Evolutionary conservation across 2,329 filamentous ascomycete species (phyloP).

Genomic region (Colletotrichum sp.): DNA sequence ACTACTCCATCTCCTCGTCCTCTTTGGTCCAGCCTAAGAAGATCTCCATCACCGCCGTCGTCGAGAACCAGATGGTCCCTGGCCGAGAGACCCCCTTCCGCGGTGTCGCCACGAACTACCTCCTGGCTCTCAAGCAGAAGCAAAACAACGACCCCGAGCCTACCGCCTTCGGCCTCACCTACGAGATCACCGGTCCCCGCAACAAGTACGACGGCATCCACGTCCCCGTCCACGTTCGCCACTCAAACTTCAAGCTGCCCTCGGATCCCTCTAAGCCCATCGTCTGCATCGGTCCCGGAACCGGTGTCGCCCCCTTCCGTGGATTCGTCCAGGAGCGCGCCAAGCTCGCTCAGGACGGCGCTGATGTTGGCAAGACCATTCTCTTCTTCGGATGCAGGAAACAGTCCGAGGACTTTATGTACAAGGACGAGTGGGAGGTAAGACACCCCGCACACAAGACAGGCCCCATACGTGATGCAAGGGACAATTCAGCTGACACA

Average conservation of each 20-base stretch:
- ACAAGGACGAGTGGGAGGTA: conserved; percentile 91
- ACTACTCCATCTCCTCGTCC: conserved; percentile 99
- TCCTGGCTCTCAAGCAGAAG: conserved; percentile 93
- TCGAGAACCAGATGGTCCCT: conserved; percentile 81
- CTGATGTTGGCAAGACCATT: conserved; percentile 83
- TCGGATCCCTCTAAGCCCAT: conserved; percentile 93
- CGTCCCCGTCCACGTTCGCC: conserved; percentile 92
- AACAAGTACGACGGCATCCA: conserved; percentile 98
- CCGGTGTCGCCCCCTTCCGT: conserved; percentile 95
- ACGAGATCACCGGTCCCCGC: conserved; percentile 84
- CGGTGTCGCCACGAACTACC: conserved; percentile 96
- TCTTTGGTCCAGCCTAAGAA: conserved; percentile 92
- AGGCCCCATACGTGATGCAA: not conserved
- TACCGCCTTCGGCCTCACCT: conserved; percentile 82
- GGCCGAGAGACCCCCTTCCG: conserved; percentile 81
- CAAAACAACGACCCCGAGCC: conserved; percentile 87
- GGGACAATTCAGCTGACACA: not conserved
- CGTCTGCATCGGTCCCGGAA: conserved; percentile 96
- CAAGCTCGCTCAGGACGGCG: conserved; percentile 78
- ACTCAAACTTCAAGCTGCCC: conserved; percentile 99
- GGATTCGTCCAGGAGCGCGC: conserved; percentile 94
- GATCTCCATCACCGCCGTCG: conserved; percentile 93
- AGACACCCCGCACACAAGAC: conserved; percentile 36
- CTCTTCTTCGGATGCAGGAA: conserved; percentile 97
- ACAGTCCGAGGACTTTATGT: conserved; percentile 87